A percentile compares a stretch with the other conserved stretches of the same genome.
These are phyloP conservation scores for Heliocybe sulcata DNA, from an alignment of 1,284 basidiomycete genomes.

Conservation along the genomic window DNA sequence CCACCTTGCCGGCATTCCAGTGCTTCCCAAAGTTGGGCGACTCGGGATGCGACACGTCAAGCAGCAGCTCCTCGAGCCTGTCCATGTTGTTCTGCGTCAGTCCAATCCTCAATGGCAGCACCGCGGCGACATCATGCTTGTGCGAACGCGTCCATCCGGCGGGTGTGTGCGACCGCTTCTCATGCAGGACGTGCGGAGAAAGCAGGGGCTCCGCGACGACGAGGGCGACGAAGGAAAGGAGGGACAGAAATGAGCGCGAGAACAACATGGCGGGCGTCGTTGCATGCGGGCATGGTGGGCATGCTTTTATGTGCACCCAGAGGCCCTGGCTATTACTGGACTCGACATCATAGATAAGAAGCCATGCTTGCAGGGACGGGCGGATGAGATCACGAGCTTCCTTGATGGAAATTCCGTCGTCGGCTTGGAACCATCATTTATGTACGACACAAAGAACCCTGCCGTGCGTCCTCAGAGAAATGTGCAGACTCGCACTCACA, in stretches of 20 bases:
- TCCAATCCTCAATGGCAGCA: slow-evolving; percentile 37
- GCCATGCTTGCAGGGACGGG: background rate
- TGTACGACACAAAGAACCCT: background rate
- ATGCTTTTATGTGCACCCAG: background rate
- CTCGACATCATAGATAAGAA: background rate
- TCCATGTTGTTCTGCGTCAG: slow-evolving; percentile 36
- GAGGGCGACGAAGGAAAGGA: background rate
- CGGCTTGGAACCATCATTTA: background rate
- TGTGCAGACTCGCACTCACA: no score
- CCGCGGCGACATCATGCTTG: slow-evolving; percentile 21
- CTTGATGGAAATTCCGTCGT: background rate
- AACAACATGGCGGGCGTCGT: slow-evolving; percentile 1
- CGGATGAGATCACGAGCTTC: background rate
- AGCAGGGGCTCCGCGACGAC: background rate
- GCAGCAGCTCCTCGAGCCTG: slow-evolving; percentile 31
- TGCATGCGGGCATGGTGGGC: background rate
- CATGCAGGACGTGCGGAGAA: slow-evolving; percentile 25
- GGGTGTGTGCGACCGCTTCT: slow-evolving; percentile 26
- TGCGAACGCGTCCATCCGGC: slow-evolving; percentile 27
- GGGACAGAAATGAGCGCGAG: background rate
- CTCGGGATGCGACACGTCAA: slow-evolving; percentile 37
- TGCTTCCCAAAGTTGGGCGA: slow-evolving; percentile 35
- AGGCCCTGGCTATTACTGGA: background rate
- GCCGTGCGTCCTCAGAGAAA: no score
- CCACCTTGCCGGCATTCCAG: slow-evolving; percentile 30